Evolutionary conservation across 805 yeast species (phyloP), one percentile per base, ranked within the genome.

Genomic region (Candida odintsovae): DNA sequence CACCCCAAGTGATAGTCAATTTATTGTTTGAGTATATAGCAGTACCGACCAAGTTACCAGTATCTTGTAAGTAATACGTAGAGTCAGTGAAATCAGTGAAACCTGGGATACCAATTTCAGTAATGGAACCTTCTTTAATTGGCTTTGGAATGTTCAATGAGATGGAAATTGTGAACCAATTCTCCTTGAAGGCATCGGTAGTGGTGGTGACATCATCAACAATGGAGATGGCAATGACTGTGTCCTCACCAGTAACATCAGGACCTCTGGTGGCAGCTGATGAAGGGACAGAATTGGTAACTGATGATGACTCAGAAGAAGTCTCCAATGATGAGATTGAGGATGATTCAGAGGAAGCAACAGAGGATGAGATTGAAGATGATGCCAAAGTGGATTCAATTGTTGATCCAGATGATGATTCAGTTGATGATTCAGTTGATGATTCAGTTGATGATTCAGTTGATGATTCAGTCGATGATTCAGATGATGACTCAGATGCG

Each of bases 331-430:
- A n/a, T 22, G 38, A 22, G 29, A 20, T 11, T 13, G 44, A 22
- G 3, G 46, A 33, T 9, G 43, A 33, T 18, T 38, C 37, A 12
- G 19, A 26, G 4, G 46, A 38, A 12, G 43, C 51, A 72, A 84
- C 59, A 74, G 78, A 64, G 72, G 45, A 45, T 6, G 37, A 33
- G 6, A 19, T 13, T 2, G 44, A 45, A 9, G 33, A 23, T 11
- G 44, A 41, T 12, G 25, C 44, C 37, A 45, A 45, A 13, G 44
- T 6, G 8, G 23, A 22, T 22, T 22, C 23, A 8, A 22, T 22
- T 22, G 23, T 6, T 22, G 23, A 22, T 6, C 8, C 23, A 22
- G 23, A 22, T 22, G 23, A 22, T 22, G 23, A 22, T 6, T 22
- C 23, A 22, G 23, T 6, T 6, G 23, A 22, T 5, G 23, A 22